These are phyloP conservation scores for Verbena officinalis DNA, from an alignment of 257 asterid genomes.

Conservation along the genomic window DNA sequence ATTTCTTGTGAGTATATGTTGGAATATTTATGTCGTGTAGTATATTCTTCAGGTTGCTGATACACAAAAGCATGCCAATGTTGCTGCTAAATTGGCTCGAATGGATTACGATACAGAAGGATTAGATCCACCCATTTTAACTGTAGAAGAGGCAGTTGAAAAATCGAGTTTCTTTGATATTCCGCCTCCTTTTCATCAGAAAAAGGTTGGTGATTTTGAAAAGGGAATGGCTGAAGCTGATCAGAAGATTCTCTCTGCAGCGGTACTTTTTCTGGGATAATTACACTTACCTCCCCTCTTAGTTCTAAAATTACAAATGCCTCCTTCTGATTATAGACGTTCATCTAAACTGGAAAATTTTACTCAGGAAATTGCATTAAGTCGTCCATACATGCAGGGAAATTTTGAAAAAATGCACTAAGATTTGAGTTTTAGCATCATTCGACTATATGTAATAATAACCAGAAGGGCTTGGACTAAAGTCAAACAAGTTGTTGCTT, in stretches of 20 bases:
- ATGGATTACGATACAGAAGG: constrained; percentile 51
- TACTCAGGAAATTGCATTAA: too few species aligned
- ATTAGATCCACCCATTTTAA: constrained; percentile 63
- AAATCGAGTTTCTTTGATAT: constrained; percentile 58
- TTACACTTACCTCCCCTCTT: not conserved
- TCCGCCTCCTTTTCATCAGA: constrained; percentile 44
- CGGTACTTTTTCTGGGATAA: constrained; percentile 40
- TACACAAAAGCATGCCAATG: constrained; percentile 58
- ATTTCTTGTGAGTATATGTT: not conserved
- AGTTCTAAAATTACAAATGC: too few species aligned
- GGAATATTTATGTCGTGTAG: not conserved
- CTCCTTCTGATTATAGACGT: too few species aligned
- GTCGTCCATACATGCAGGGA: too few species aligned
- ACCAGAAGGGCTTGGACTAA: constrained; percentile 87
- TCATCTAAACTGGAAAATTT: too few species aligned
- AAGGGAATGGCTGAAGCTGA: constrained; percentile 83
- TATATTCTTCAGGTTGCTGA: constrained; percentile 51
- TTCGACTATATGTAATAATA: too few species aligned
- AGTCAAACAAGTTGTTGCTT: constrained; percentile 68
- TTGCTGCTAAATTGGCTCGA: constrained; percentile 55
- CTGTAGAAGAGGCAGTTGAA: constrained; percentile 73
- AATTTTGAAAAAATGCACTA: too few species aligned
- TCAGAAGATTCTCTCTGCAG: constrained; percentile 55
- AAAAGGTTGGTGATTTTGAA: constrained; percentile 59
- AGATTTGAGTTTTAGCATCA: too few species aligned